phyloP scores from a whole-genome alignment of 139 green algal genomes.

The Tetraselmis chui region DNA sequence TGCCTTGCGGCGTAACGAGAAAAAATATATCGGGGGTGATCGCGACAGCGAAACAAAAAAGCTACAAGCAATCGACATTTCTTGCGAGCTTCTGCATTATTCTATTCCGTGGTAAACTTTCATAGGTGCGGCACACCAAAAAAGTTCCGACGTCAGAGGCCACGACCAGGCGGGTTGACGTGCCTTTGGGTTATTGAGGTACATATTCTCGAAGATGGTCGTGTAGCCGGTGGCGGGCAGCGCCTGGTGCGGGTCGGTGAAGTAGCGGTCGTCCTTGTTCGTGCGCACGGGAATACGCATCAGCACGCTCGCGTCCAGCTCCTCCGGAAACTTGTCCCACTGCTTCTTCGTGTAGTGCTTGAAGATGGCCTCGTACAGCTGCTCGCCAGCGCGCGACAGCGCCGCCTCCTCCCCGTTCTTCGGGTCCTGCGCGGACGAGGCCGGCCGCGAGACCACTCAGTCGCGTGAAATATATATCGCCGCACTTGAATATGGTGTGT shows the following conservation, averaged over 20 bases:
- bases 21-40: too few relatives aligned
- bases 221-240: constrained; percentile 23
- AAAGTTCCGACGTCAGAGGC: not conserved
- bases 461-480: too few relatives aligned
- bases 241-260: constrained; percentile 21
- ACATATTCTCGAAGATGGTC: constrained; percentile 31
- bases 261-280: constrained; percentile 25
- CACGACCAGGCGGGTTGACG: not conserved
- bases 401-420: constrained; percentile 27
- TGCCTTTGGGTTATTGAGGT: constrained; percentile 7
- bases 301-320: constrained; percentile 29
- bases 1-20: too few relatives aligned
- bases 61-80: too few relatives aligned
- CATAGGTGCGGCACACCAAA: too few relatives aligned
- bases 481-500: too few relatives aligned
- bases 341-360: constrained; percentile 36
- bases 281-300: constrained; percentile 17
- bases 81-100: too few relatives aligned
- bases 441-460: too few relatives aligned
- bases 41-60: too few relatives aligned
- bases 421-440: constrained; percentile 6
- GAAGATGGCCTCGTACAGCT: constrained; percentile 27
- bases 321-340: constrained; percentile 30
- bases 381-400: constrained; percentile 7
- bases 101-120: too few relatives aligned